Evolutionary conservation across 2,329 filamentous ascomycete genomes (phyloP).

Genomic region (Neofusicoccum sp.): DNA sequence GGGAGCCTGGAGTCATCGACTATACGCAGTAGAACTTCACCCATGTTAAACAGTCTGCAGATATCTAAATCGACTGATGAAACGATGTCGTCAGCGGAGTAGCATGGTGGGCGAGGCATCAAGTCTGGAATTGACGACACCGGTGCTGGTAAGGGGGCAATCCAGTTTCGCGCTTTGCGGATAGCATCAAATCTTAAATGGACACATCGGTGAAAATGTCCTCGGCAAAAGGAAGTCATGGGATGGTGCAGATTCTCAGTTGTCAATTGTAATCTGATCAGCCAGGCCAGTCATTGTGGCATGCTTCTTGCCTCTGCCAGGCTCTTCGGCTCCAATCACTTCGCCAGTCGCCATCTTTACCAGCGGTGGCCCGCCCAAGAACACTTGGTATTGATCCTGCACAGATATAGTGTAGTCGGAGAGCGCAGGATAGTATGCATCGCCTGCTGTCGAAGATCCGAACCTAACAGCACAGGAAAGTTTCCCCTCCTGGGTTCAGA

Average conservation of each 20-base stretch:
- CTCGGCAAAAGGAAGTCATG: too few relatives aligned
- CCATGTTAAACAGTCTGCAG: constrained; percentile 42
- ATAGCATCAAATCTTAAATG: not conserved
- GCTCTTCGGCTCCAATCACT: constrained; percentile 43
- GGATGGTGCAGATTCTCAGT: constrained; percentile 30
- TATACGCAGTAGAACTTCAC: constrained; percentile 44
- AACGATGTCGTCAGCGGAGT: constrained; percentile 43
- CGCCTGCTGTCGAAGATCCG: constrained; percentile 48
- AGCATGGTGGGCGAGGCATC: constrained; percentile 31
- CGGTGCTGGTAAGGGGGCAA: not conserved
- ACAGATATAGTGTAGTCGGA: constrained; percentile 50
- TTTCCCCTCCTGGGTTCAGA: constrained; percentile 41
- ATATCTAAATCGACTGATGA: constrained; percentile 45
- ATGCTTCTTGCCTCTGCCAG: constrained; percentile 49
- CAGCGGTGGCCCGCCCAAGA: constrained; percentile 48
- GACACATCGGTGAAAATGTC: not conserved
- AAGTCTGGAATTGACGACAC: not conserved
- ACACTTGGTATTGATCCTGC: constrained; percentile 48
- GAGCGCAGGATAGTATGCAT: constrained; percentile 45
- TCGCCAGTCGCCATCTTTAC: constrained; percentile 54
- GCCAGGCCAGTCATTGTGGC: constrained; percentile 46
- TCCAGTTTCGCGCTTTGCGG: not conserved
- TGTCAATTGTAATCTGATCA: constrained; percentile 48
- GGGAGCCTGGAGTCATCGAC: constrained; percentile 46
- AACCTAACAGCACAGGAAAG: constrained; percentile 50